phyloP scores from a whole-genome alignment of 2,329 filamentous ascomycete species.

The Neospermospora avenae region DNA sequence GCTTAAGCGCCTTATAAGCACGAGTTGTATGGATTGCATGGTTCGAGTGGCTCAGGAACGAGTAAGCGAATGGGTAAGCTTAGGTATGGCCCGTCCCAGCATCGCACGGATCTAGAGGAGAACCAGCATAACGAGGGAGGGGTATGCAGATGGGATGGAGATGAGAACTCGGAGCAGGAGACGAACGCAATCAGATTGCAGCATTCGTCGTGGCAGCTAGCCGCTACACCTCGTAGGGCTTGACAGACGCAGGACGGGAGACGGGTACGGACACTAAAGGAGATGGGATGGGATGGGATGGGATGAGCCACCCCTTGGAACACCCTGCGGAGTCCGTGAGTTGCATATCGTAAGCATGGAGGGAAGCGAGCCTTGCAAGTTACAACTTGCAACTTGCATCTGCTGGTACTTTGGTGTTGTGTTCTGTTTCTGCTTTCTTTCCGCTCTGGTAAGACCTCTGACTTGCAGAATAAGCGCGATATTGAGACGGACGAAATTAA shows the following conservation, averaged over 20 bases:
- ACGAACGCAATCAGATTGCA: slow-evolving; percentile 3
- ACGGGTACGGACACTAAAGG: not conserved
- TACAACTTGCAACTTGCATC: not conserved
- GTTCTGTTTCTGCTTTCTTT: not conserved
- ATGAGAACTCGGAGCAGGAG: not conserved
- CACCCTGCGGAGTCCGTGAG: not conserved
- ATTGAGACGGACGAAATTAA: slow-evolving; percentile 3
- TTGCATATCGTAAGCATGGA: not conserved
- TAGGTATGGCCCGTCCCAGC: not conserved
- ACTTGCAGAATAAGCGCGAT: slow-evolving; percentile 12
- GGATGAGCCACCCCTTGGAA: slow-evolving; percentile 2
- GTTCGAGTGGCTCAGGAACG: not conserved
- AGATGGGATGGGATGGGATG: too few relatives aligned
- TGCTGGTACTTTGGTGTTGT: not conserved
- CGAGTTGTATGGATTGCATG: not conserved
- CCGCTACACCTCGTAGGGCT: not conserved
- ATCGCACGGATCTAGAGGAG: not conserved
- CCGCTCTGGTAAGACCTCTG: not conserved
- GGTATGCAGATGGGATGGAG: not conserved
- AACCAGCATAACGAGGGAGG: slow-evolving; percentile 1
- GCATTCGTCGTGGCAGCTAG: not conserved
- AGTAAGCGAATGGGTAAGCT: not conserved
- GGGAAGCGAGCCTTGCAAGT: not conserved
- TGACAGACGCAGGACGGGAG: slow-evolving; percentile 1
- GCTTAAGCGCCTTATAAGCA: not conserved